phyloP scores from a whole-genome alignment of 441 rosid genomes.

The Manihot esculenta region DNA sequence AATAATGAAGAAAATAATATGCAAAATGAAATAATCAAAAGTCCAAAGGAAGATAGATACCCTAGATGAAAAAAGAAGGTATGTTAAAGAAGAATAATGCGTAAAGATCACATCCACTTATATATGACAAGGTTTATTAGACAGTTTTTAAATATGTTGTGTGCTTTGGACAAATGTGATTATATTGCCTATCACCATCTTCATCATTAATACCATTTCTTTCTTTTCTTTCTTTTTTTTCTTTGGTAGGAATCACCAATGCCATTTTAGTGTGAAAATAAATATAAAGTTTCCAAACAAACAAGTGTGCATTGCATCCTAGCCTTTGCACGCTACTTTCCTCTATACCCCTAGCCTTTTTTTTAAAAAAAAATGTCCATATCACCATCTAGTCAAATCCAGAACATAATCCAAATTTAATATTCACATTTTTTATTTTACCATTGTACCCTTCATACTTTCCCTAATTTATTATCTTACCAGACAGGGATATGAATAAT shows the following conservation, averaged over 20 bases:
- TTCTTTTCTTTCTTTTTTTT: no score
- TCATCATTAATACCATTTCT: no score
- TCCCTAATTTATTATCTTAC: background rate
- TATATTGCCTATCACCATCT: slow-evolving; percentile 3
- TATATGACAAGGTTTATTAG: background rate
- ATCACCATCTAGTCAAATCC: slow-evolving; percentile 6
- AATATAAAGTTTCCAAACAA: slow-evolving; percentile 10
- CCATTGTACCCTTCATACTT: background rate
- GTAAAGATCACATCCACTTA: background rate
- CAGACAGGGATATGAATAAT: no score
- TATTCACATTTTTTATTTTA: background rate
- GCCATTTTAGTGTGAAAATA: background rate
- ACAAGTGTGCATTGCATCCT: slow-evolving; percentile 9
- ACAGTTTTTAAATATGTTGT: slow-evolving; percentile 7
- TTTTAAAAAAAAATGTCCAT: no score
- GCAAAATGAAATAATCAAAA: no score
- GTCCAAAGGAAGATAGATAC: no score
- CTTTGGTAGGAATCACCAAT: no score
- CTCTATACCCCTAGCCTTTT: no score
- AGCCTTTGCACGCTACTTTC: slow-evolving; percentile 19
- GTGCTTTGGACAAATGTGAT: background rate
- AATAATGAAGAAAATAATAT: no score
- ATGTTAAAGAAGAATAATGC: no score
- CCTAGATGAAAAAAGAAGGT: no score
- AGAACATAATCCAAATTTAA: background rate